Evolutionary conservation across 2,329 filamentous ascomycete genomes (phyloP).

Genomic region (Clonostachys chloroleuca): DNA sequence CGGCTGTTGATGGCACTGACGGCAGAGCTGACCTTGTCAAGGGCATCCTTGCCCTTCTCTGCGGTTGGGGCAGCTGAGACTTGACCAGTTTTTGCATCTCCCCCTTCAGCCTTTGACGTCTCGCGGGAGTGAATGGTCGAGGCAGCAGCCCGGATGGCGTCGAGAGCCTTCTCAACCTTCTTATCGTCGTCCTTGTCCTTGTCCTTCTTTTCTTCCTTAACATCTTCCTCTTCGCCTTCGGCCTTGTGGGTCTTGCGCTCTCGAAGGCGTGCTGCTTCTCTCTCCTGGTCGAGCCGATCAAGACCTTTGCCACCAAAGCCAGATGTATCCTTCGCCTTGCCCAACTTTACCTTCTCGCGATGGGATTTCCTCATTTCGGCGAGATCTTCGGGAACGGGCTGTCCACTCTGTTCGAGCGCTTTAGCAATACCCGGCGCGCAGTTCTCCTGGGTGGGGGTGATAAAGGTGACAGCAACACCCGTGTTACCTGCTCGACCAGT

Average conservation of each 20-base stretch:
- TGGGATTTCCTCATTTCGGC: conserved; percentile 67
- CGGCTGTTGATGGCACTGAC: conserved; percentile 88
- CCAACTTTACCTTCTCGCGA: conserved; percentile 85
- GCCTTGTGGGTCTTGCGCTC: conserved; percentile 89
- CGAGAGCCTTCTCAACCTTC: conserved; percentile 65
- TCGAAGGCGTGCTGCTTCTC: conserved; percentile 79
- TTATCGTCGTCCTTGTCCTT: conserved; percentile 67
- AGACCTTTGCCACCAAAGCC: conserved; percentile 95
- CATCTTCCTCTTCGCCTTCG: conserved; percentile 78
- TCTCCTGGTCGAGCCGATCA: conserved; percentile 85
- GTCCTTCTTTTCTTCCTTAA: conserved; percentile 68
- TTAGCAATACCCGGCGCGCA: conserved; percentile 86
- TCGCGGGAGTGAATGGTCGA: conserved; percentile 53
- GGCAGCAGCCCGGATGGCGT: conserved; percentile 58
- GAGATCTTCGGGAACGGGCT: conserved; percentile 70
- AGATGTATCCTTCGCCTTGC: conserved; percentile 82
- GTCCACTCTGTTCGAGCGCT: conserved; percentile 87
- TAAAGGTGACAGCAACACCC: conserved; percentile 90
- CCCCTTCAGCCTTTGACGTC: conserved; percentile 35
- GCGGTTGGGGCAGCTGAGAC: conserved; percentile 50
- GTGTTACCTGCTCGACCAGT: conserved; percentile 93
- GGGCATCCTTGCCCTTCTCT: conserved; percentile 59
- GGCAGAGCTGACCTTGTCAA: conserved; percentile 86
- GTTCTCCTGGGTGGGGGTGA: conserved; percentile 87
- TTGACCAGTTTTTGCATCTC: conserved; percentile 25